Conservation (phyloP, 2,329 filamentous ascomycete genomes). For the Pseudocercospora crystallina region DNA sequence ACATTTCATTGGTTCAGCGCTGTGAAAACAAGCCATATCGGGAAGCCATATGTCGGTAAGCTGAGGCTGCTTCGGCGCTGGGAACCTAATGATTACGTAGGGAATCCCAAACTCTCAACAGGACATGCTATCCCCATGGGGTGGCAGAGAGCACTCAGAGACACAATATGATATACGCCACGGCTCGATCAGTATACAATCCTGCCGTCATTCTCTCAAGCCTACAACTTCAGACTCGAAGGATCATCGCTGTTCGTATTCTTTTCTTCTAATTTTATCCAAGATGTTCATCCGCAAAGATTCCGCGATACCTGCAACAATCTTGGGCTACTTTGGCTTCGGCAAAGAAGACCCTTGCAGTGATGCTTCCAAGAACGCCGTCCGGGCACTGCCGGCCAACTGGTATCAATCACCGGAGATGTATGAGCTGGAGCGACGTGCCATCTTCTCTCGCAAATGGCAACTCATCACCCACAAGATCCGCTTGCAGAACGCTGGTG, state of each 20-base stretch:
- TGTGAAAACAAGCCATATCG: conserved; percentile 8
- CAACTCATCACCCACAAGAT: conserved; percentile 35
- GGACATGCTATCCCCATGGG: conserved; percentile 18
- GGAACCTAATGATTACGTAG: conserved; percentile 1
- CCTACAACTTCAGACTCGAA: too few relatives aligned
- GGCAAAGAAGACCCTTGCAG: conserved; percentile 26
- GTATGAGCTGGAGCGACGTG: conserved; percentile 48
- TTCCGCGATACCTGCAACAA: neutral
- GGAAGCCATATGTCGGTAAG: conserved; percentile 10
- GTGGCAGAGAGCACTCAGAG: conserved; percentile 3
- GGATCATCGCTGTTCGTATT: too few relatives aligned
- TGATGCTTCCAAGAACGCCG: conserved; percentile 32
- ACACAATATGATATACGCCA: neutral
- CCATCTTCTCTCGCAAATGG: conserved; percentile 44
- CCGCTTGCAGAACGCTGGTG: conserved; percentile 29
- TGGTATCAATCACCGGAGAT: conserved; percentile 47
- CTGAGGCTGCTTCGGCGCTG: conserved; percentile 4
- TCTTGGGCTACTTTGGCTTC: conserved; percentile 40
- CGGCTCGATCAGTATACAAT: too few relatives aligned
- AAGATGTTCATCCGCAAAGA: conserved; percentile 3
- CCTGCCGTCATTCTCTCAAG: too few relatives aligned
- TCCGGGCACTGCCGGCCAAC: conserved; percentile 43
- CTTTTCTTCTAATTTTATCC: too few relatives aligned
- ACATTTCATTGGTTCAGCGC: conserved; percentile 4
- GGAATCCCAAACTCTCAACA: conserved; percentile 1